Conservation (phyloP, 768 basidiomycete genomes). For the Hypholoma sublateritium region DNA sequence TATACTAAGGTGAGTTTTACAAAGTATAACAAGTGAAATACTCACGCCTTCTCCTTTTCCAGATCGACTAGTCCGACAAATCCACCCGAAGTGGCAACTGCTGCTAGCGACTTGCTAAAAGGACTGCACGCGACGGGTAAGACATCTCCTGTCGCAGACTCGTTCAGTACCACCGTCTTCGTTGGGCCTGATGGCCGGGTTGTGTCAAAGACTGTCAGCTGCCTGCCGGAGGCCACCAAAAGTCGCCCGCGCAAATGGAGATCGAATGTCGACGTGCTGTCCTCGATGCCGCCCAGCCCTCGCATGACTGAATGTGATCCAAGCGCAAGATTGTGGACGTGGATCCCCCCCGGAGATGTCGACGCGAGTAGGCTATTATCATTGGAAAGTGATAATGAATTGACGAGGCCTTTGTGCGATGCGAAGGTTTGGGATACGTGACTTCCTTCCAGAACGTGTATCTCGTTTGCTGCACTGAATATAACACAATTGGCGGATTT, state of each 20-base stretch:
- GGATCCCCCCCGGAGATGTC: slow-evolving; percentile 48
- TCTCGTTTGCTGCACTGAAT: slow-evolving; percentile 42
- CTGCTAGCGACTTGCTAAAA: slow-evolving; percentile 73
- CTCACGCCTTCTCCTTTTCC: slow-evolving; percentile 74
- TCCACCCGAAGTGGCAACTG: slow-evolving; percentile 54
- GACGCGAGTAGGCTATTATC: slow-evolving; percentile 59
- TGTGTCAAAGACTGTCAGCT: slow-evolving; percentile 63
- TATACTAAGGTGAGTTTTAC: slow-evolving; percentile 21
- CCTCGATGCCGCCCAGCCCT: slow-evolving; percentile 43
- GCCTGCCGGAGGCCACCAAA: slow-evolving; percentile 50
- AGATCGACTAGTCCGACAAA: slow-evolving; percentile 63
- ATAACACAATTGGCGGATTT: slow-evolving; percentile 44
- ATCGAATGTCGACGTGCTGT: slow-evolving; percentile 60
- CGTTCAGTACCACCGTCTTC: slow-evolving; percentile 50
- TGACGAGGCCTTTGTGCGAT: slow-evolving; percentile 50
- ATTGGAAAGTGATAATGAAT: slow-evolving; percentile 56
- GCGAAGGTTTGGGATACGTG: slow-evolving; percentile 47
- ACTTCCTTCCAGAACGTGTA: slow-evolving; percentile 51
- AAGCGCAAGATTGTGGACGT: slow-evolving; percentile 60
- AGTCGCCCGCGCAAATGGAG: slow-evolving; percentile 61
- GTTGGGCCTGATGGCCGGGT: slow-evolving; percentile 54
- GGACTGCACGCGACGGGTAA: slow-evolving; percentile 63
- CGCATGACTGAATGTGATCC: slow-evolving; percentile 55
- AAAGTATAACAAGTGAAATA: neutral
- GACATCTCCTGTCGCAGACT: slow-evolving; percentile 46